Percentiles rank a stretch among this genome's conserved stretches.
These are phyloP conservation scores for Keqinozyma sinolaborantium DNA, from an alignment of 1,139 yeast genomes.

Conservation along the genomic window DNA sequence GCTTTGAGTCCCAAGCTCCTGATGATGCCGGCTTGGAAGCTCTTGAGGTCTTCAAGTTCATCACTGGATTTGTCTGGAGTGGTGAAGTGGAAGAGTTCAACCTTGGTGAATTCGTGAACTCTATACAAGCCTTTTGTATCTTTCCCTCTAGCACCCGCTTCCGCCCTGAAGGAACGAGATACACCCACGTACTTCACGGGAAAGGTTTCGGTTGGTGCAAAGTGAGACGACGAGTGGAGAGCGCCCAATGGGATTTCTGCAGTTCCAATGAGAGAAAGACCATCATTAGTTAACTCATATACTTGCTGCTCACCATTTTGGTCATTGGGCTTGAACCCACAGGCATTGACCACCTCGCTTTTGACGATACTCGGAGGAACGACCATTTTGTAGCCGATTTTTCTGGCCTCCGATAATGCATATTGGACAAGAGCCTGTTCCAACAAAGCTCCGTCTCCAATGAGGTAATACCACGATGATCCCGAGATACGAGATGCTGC, in stretches of 20 bases:
- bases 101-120: slow-evolving; percentile 97
- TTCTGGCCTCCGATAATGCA: slow-evolving; percentile 63
- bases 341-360: slow-evolving; percentile 73
- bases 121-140: slow-evolving; percentile 91
- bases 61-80: slow-evolving; percentile 37
- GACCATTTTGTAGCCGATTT: slow-evolving; percentile 64
- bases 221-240: slow-evolving; percentile 32
- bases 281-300: slow-evolving; percentile 54
- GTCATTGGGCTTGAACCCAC: slow-evolving; percentile 96
- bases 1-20: slow-evolving; percentile 72
- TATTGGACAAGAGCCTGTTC: slow-evolving; percentile 90
- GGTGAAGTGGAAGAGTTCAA: slow-evolving; percentile 85
- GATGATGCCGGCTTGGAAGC: slow-evolving; percentile 64
- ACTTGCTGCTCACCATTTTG: slow-evolving; percentile 84
- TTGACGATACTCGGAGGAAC: slow-evolving; percentile 87
- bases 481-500: slow-evolving; percentile 80
- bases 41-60: slow-evolving; percentile 59
- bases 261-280: slow-evolving; percentile 79
- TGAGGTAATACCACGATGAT: slow-evolving; percentile 80
- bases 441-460: slow-evolving; percentile 82
- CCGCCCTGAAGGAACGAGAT: slow-evolving; percentile 88
- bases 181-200: slow-evolving; percentile 74
- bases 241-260: slow-evolving; percentile 96
- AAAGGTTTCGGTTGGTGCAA: slow-evolving; percentile 21
- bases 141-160: slow-evolving; percentile 94